Percentiles rank a stretch among this genome's conserved stretches.
Conservation (phyloP, 331 rosid genomes). For the Arachis monticola region DNA sequence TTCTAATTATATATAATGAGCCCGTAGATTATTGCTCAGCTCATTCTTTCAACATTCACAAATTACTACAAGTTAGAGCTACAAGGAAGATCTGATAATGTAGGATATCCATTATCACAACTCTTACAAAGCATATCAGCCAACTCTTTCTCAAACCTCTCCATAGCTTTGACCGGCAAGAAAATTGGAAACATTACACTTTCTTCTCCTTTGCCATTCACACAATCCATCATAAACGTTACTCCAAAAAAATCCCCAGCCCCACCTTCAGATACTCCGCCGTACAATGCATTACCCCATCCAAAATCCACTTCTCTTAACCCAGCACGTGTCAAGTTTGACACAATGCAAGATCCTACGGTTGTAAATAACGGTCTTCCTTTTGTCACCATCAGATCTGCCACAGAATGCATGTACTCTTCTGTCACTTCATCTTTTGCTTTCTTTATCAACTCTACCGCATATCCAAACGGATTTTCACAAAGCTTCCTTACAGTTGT, state of each 20-base stretch:
- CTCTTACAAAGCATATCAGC: background rate
- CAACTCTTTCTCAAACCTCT: constrained; percentile 38
- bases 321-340: background rate
- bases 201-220: constrained; percentile 35
- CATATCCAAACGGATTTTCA: constrained; percentile 20
- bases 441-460: constrained; percentile 19
- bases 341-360: background rate
- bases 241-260: background rate
- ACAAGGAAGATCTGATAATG: background rate
- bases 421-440: background rate
- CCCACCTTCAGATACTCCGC: constrained; percentile 31
- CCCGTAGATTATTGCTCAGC: no score
- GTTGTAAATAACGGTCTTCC: background rate
- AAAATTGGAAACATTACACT: background rate
- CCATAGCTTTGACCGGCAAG: constrained; percentile 23
- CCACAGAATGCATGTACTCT: constrained; percentile 33
- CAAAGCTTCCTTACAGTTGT: constrained; percentile 24
- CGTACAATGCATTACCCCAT: constrained; percentile 39
- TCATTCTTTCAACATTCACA: background rate
- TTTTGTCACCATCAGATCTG: constrained; percentile 26
- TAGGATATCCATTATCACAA: background rate
- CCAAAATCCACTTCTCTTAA: constrained; percentile 33
- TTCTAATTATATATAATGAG: no score
- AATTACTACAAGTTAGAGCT: background rate
- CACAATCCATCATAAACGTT: background rate